A percentile compares a stretch with the other conserved stretches of the same genome.
These are phyloP conservation scores for Boletus huronensis DNA, from an alignment of 768 basidiomycete genomes.

Conservation along the genomic window DNA sequence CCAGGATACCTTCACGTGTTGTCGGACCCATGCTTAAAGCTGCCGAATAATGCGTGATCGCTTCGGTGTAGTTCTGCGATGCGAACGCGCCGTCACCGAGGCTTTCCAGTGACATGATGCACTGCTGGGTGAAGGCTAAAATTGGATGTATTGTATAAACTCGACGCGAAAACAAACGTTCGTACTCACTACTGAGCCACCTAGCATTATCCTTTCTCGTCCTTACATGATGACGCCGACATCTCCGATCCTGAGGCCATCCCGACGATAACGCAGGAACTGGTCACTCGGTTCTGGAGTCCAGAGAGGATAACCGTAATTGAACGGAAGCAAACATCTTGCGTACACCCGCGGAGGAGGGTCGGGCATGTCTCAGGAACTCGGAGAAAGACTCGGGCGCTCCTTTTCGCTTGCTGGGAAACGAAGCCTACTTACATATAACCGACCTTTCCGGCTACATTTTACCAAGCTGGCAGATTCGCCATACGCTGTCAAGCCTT, in stretches of 20 bases:
- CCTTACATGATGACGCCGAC: constrained; percentile 28
- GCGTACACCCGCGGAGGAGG: constrained; percentile 13
- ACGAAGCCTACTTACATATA: too few relatives aligned
- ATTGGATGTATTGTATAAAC: background rate
- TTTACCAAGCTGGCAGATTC: too few relatives aligned
- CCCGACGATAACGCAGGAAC: constrained; percentile 22
- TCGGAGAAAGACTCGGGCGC: too few relatives aligned
- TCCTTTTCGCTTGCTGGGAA: too few relatives aligned
- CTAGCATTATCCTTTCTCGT: background rate
- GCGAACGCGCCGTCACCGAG: background rate
- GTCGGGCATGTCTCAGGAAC: background rate
- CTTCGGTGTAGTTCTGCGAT: background rate
- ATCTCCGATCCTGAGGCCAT: constrained; percentile 35
- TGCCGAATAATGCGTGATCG: background rate
- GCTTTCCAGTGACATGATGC: background rate
- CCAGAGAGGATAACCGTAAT: constrained; percentile 32
- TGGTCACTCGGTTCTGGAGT: constrained; percentile 24
- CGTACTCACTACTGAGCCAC: constrained; percentile 1
- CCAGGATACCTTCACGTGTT: background rate
- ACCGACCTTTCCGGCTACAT: too few relatives aligned
- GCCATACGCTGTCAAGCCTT: too few relatives aligned
- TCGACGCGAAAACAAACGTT: background rate
- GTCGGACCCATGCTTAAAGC: background rate
- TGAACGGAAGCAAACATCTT: background rate
- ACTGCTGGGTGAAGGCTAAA: background rate